phyloP scores from a whole-genome alignment of 2,329 filamentous ascomycete genomes.

The Pyrenochaeta sp. region DNA sequence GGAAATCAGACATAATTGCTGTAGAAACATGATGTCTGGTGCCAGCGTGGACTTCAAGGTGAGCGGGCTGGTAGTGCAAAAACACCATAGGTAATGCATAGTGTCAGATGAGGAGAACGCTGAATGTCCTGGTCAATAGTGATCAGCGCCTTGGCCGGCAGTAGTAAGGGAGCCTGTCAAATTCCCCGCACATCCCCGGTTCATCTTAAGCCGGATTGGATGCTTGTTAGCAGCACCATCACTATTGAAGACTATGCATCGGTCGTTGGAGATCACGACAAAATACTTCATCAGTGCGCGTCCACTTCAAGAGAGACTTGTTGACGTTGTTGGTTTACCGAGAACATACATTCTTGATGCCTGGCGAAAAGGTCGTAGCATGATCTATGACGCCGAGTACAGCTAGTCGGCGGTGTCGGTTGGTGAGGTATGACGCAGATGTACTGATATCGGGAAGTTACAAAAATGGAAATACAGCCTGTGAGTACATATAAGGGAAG shows the following conservation, averaged over 20 bases:
- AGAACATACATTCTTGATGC: neutral
- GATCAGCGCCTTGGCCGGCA: constrained; percentile 22
- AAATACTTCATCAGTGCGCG: neutral
- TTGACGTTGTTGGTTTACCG: neutral
- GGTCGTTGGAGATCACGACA: neutral
- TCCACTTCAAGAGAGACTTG: neutral
- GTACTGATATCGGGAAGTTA: constrained; percentile 16
- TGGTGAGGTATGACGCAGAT: constrained; percentile 19
- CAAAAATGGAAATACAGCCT: constrained; percentile 3
- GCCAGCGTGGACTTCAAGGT: constrained; percentile 2
- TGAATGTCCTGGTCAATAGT: constrained; percentile 14
- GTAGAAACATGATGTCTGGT: constrained; percentile 2
- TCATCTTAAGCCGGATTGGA: neutral
- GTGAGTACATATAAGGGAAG: constrained; percentile 4
- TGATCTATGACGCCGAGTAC: constrained; percentile 7
- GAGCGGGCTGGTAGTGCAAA: constrained; percentile 19
- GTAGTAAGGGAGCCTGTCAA: constrained; percentile 6
- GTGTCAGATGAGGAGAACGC: constrained; percentile 24
- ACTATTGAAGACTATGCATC: neutral
- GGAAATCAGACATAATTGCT: neutral
- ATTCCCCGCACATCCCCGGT: constrained; percentile 18
- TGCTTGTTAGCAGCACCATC: neutral
- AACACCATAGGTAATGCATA: constrained; percentile 22
- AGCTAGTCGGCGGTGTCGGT: constrained; percentile 9
- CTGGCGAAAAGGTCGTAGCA: constrained; percentile 16